Percentiles rank a stretch among this genome's conserved stretches.
phyloP scores from a whole-genome alignment of 805 yeast genomes.

The Kuraishia cidri region DNA sequence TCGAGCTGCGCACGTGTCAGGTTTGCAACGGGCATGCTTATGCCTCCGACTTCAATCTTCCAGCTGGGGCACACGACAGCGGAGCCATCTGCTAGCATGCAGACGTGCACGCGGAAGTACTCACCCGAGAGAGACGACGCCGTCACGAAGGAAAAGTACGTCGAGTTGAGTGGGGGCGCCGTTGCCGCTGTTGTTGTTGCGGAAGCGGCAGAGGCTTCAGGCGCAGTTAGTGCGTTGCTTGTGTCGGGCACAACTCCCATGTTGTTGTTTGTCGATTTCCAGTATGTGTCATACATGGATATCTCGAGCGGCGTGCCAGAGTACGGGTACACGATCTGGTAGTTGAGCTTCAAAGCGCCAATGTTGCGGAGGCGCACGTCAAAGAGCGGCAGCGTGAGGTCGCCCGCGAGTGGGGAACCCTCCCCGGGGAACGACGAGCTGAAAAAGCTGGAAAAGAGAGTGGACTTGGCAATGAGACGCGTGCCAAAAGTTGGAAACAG shows the following conservation, averaged over 20 bases:
- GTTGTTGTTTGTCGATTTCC: conserved; percentile 79
- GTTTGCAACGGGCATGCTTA: conserved; percentile 53
- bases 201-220: conserved; percentile 3
- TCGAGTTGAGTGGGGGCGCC: conserved; percentile 11
- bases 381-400: conserved; percentile 58
- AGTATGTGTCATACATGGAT: conserved; percentile 88
- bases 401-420: conserved; percentile 27
- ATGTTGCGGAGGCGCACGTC: conserved; percentile 75
- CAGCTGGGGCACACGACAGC: conserved; percentile 74
- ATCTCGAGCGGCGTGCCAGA: conserved; percentile 78
- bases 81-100: conserved; percentile 72
- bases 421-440: conserved; percentile 22
- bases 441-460: conserved; percentile 57
- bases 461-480: conserved; percentile 79
- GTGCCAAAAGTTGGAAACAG: conserved; percentile 94
- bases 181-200: conserved; percentile 9
- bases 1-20: conserved; percentile 37
- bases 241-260: too few species aligned
- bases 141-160: conserved; percentile 65
- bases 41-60: conserved; percentile 38
- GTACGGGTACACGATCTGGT: conserved; percentile 84
- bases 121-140: conserved; percentile 85
- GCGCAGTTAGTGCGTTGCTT: background rate
- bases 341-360: conserved; percentile 72
- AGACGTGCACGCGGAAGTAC: conserved; percentile 62